phyloP scores from a whole-genome alignment of 2,329 filamentous ascomycete species.

The Colletotrichum karsti region DNA sequence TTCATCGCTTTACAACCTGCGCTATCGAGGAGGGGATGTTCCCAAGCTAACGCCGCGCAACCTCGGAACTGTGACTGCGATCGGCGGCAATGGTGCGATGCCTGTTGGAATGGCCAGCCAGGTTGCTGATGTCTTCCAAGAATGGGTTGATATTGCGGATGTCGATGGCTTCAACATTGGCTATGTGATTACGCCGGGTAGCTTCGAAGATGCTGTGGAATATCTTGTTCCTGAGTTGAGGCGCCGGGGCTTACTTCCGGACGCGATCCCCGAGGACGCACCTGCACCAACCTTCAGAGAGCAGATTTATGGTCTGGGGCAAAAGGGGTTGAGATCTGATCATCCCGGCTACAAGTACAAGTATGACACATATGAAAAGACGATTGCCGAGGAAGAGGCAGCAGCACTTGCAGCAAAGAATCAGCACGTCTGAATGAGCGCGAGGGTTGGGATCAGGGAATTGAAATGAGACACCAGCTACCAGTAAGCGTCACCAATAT shows the following conservation, averaged over 20 bases:
- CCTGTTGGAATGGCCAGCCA: slow-evolving; percentile 46
- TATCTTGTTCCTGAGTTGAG: slow-evolving; percentile 39
- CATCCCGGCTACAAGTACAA: slow-evolving; percentile 14
- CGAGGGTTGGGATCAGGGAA: not conserved
- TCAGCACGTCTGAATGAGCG: too few species aligned
- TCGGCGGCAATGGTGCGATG: slow-evolving; percentile 47
- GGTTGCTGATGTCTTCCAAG: slow-evolving; percentile 53
- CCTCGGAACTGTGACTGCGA: slow-evolving; percentile 48
- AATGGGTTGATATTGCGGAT: slow-evolving; percentile 51
- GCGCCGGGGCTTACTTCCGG: slow-evolving; percentile 30
- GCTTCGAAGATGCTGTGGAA: slow-evolving; percentile 41
- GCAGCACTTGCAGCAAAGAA: not conserved
- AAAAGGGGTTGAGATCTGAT: slow-evolving; percentile 8
- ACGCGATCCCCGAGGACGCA: not conserved
- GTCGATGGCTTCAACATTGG: slow-evolving; percentile 51
- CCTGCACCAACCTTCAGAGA: slow-evolving; percentile 6
- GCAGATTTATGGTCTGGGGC: slow-evolving; percentile 7
- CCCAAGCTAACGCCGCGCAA: slow-evolving; percentile 52
- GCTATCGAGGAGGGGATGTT: slow-evolving; percentile 52
- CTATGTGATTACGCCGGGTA: slow-evolving; percentile 51
- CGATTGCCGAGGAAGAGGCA: not conserved
- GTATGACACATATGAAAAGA: slow-evolving; percentile 11
- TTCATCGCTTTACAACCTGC: slow-evolving; percentile 57
- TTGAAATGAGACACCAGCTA: too few species aligned
- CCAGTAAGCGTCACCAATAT: too few species aligned